These are phyloP conservation scores for Conoideocrella luteorostrata DNA, from an alignment of 2,329 filamentous ascomycete genomes.

Conservation along the genomic window DNA sequence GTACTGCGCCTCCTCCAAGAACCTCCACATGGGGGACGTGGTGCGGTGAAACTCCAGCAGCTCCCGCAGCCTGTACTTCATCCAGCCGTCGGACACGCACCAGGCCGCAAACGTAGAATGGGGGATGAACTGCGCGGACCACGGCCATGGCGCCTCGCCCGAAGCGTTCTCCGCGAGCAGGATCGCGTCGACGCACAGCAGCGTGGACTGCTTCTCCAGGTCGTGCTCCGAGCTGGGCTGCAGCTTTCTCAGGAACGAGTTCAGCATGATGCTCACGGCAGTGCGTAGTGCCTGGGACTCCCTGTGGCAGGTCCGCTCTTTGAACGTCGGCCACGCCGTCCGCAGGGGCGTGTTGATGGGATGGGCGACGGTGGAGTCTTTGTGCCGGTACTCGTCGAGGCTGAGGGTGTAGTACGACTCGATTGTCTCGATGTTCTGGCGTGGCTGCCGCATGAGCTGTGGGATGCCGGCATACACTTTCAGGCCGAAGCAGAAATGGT, in stretches of 20 bases:
- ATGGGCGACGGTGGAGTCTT: not conserved
- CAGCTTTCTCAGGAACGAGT: too few species aligned
- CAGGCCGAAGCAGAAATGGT: not conserved
- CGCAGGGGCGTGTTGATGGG: not conserved
- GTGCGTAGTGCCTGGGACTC: too few species aligned
- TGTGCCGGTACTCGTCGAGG: not conserved
- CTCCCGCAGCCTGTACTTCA: not conserved
- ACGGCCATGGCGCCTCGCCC: not conserved
- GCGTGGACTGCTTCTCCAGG: too few species aligned
- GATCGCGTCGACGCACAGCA: too few species aligned
- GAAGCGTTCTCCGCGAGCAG: too few species aligned
- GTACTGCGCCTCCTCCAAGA: not conserved
- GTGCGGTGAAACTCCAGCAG: not conserved
- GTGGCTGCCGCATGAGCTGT: not conserved
- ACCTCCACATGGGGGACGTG: not conserved
- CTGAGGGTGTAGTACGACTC: not conserved
- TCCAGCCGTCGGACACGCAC: not conserved
- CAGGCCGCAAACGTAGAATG: slow-evolving; percentile 1
- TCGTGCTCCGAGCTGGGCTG: too few species aligned
- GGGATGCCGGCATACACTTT: not conserved
- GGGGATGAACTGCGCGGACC: not conserved
- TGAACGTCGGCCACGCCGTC: not conserved
- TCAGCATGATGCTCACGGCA: too few species aligned
- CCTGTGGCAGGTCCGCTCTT: too few species aligned
- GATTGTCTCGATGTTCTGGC: not conserved